Evolutionary conservation across 169 alveolate genomes (phyloP).

Genomic region (Cryptosporidium bovis): DNA sequence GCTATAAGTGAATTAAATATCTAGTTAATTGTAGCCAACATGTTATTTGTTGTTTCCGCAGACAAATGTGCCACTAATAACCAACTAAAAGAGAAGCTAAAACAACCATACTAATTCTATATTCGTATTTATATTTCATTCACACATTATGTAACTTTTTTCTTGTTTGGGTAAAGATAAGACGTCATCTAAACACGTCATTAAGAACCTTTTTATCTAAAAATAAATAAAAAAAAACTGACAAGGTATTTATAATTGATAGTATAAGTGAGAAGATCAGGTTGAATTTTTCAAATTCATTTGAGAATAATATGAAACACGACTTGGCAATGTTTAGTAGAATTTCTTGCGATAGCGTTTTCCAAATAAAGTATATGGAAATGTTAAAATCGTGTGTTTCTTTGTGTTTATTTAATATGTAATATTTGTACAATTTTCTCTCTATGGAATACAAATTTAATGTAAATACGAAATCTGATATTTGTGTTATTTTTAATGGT

Average conservation of each 20-base stretch:
- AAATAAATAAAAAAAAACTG: slow-evolving; percentile 12
- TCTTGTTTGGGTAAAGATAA: background rate
- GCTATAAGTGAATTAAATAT: too few relatives aligned
- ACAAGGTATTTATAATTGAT: background rate
- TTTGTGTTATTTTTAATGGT: slow-evolving; percentile 39
- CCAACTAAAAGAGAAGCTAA: too few relatives aligned
- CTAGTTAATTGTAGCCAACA: too few relatives aligned
- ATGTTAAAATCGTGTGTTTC: slow-evolving; percentile 67
- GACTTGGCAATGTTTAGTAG: background rate
- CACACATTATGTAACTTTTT: background rate
- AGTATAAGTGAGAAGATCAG: slow-evolving; percentile 5
- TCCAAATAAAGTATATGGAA: slow-evolving; percentile 43
- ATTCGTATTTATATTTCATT: background rate
- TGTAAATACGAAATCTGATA: slow-evolving; percentile 25
- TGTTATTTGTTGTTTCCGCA: background rate
- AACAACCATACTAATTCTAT: too few relatives aligned
- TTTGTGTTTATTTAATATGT: slow-evolving; percentile 29
- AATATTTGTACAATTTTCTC: background rate
- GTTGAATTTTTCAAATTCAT: background rate
- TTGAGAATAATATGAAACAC: background rate
- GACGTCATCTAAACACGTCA: slow-evolving; percentile 1
- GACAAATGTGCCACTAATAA: background rate
- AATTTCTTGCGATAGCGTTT: slow-evolving; percentile 30
- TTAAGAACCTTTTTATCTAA: slow-evolving; percentile 28
- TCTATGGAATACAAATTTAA: slow-evolving; percentile 14